phyloP scores from a whole-genome alignment of 179 eudicot species.

The Silene noctiflora region DNA sequence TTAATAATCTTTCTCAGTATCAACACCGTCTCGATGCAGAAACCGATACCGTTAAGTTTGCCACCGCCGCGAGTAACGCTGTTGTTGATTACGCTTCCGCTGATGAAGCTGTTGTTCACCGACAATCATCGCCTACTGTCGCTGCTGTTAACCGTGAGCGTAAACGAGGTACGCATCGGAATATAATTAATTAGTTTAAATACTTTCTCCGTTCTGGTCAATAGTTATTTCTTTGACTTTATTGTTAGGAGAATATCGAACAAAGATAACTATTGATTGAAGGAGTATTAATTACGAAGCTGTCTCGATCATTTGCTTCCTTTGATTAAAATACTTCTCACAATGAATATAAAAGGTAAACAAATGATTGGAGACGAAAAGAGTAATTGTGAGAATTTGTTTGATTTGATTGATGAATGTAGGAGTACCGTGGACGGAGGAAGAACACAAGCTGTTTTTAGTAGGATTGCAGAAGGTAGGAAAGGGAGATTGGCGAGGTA shows the following conservation, averaged over 20 bases:
- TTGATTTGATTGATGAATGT: neutral
- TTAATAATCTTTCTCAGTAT: slow-evolving; percentile 75
- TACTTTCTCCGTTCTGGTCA: too few species aligned
- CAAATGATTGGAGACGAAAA: too few species aligned
- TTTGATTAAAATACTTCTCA: too few species aligned
- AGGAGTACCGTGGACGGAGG: slow-evolving; percentile 93
- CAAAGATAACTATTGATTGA: too few species aligned
- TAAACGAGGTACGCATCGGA: slow-evolving; percentile 56
- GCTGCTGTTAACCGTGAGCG: slow-evolving; percentile 47
- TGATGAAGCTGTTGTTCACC: neutral
- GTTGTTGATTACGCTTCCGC: slow-evolving; percentile 28
- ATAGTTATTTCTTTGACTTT: too few species aligned
- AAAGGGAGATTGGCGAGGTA: slow-evolving; percentile 88
- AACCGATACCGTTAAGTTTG: slow-evolving; percentile 10
- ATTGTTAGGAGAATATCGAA: too few species aligned
- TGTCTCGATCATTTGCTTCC: too few species aligned
- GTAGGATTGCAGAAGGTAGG: slow-evolving; percentile 68
- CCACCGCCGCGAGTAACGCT: slow-evolving; percentile 53
- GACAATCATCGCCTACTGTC: slow-evolving; percentile 24
- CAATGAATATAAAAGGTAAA: too few species aligned
- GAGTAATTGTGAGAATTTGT: too few species aligned
- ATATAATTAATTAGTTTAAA: neutral
- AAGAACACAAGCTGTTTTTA: slow-evolving; percentile 75
- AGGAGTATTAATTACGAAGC: too few species aligned
- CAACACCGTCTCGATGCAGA: slow-evolving; percentile 34